Evolutionary conservation across 1,284 basidiomycete species (phyloP), one percentile per base, ranked within the genome.

Genomic region (Malassezia sympodialis): DNA sequence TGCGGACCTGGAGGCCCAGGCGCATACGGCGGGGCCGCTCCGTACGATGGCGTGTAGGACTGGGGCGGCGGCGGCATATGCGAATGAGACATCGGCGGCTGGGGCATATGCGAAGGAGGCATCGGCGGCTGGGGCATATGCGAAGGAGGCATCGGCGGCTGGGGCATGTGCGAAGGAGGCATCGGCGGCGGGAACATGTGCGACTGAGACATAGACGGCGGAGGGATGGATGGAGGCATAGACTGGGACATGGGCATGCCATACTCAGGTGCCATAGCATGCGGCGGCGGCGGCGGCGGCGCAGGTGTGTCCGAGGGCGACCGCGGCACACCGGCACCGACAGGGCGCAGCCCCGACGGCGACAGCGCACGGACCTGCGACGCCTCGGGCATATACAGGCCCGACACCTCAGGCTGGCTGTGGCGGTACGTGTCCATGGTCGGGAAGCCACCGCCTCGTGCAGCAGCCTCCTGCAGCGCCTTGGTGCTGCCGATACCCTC

Each of bases 401-500:
- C 43, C 14, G 48, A 53, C 44, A 47, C 47, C 14, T 21, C 37
- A 14, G 34, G 51, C 3, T 35, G 46, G 21, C 35, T n/a, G 40
- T 34, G 47, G n/a, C 40, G 23, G 31, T 51, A 46, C 15, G 37
- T 41, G 24, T 51, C 42, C 26, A 51, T 32, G 12, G 30, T 2
- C 0, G 54, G 49, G 43, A 56, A 46, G 23, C 31, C 24, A n/a
- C 32, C 32, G 14, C n/a, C 5, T 23, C 35, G 43, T 7, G 54
- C 54, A 7, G 49, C 49, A 3, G 54, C 54, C 10, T 49, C 54
- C 39, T 56, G 54, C 17, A 56, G 42, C 24, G 54, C 54, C 49
- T 56, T 56, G 24, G 54, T 56, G 34, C 54, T 34, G 35, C 54
- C 54, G 32, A 56, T 47, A 8, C 49, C 54, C 19, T 56, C 54